phyloP scores from a whole-genome alignment of 345 rosid species.

The Euclidium syriacum region DNA sequence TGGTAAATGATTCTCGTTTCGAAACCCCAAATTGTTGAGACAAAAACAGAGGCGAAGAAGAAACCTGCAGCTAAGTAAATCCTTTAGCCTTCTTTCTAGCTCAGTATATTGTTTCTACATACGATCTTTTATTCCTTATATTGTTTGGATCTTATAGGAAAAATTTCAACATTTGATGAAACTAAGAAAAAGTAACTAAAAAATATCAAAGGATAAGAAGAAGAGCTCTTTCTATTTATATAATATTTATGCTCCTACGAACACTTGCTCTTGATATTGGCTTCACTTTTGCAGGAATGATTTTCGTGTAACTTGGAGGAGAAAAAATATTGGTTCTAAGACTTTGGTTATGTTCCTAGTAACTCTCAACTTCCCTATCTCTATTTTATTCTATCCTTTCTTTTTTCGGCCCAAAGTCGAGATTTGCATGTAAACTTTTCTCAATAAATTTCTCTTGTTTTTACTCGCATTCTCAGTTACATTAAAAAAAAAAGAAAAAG shows the following conservation, averaged over 20 bases:
- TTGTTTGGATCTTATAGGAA: conserved; percentile 35
- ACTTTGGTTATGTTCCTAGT: too few relatives aligned
- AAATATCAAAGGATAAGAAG: conserved; percentile 32
- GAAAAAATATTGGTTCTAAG: conserved; percentile 52
- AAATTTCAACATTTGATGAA: conserved; percentile 54
- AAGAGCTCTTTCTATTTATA: conserved; percentile 65
- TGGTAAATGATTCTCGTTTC: background rate
- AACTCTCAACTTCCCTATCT: too few relatives aligned
- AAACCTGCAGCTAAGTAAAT: conserved; percentile 59
- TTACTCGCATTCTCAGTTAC: too few relatives aligned
- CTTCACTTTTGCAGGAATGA: conserved; percentile 48
- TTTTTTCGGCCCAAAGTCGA: too few relatives aligned
- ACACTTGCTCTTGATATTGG: background rate
- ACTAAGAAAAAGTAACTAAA: conserved; percentile 62
- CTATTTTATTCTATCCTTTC: too few relatives aligned
- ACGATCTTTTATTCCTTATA: background rate
- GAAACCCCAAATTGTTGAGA: conserved; percentile 80
- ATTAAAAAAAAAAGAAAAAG: too few relatives aligned
- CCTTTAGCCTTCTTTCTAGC: background rate
- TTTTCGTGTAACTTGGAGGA: conserved; percentile 59
- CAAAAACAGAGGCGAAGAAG: conserved; percentile 51
- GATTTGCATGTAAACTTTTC: too few relatives aligned
- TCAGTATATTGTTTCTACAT: background rate
- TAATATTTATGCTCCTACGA: conserved; percentile 8
- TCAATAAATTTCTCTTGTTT: too few relatives aligned